Conservation (phyloP, 192 early-diverging fungal species). For the Coemansia reversa region DNA sequence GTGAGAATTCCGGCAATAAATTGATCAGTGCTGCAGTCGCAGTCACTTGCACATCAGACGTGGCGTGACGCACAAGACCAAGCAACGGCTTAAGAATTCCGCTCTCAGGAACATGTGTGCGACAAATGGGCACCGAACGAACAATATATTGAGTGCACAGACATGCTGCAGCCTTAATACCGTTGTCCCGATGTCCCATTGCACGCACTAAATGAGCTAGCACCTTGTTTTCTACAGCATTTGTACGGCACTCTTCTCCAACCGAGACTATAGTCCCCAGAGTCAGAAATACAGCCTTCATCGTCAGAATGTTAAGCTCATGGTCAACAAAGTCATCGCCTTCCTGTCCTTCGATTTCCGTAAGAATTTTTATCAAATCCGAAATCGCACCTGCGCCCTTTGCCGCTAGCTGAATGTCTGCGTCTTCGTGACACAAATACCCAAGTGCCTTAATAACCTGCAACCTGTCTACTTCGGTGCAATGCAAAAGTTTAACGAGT, state of each 20-base stretch:
- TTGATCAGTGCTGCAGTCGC: conserved; percentile 50
- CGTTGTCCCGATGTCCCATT: conserved; percentile 31
- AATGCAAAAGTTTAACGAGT: conserved; percentile 31
- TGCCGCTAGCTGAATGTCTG: conserved; percentile 45
- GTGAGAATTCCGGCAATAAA: conserved; percentile 45
- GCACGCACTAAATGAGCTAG: conserved; percentile 38
- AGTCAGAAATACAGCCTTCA: conserved; percentile 29
- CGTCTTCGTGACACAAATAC: conserved; percentile 53
- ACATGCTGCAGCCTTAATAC: conserved; percentile 43
- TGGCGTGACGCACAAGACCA: conserved; percentile 14
- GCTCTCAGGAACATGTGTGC: conserved; percentile 49
- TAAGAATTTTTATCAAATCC: conserved; percentile 26
- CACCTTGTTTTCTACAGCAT: conserved; percentile 31
- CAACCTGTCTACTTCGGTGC: conserved; percentile 7
- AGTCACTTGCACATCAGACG: conserved; percentile 33
- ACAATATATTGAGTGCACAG: conserved; percentile 51
- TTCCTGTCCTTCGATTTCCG: conserved; percentile 25
- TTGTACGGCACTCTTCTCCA: conserved; percentile 40
- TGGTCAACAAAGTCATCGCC: conserved; percentile 45
- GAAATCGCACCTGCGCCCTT: conserved; percentile 37
- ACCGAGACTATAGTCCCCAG: conserved; percentile 51
- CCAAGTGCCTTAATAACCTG: conserved; percentile 37
- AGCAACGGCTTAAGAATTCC: conserved; percentile 42
- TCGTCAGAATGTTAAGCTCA: conserved; percentile 13
- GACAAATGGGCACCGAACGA: conserved; percentile 52